Conservation (phyloP, 139 green algal genomes). For the Picochlorum sp. region DNA sequence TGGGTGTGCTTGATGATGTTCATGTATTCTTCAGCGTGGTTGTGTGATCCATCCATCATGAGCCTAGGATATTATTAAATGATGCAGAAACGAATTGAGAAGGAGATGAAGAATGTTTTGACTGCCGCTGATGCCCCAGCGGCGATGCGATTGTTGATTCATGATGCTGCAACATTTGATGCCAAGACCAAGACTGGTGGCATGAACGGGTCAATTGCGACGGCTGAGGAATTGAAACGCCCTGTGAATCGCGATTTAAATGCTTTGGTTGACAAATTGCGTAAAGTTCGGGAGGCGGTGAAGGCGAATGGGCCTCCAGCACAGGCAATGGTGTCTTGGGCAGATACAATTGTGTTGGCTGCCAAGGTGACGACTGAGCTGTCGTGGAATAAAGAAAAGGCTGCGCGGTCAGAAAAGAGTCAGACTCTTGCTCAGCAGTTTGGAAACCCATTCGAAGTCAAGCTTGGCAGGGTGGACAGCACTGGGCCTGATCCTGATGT, state of each 20-base stretch:
- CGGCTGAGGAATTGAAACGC: slow-evolving; percentile 56
- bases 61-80: neutral
- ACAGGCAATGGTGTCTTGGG: slow-evolving; percentile 53
- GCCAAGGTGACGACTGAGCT: slow-evolving; percentile 27
- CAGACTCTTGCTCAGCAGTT: neutral
- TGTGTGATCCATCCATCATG: neutral
- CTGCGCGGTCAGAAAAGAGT: neutral
- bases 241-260: slow-evolving; percentile 62
- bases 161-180: slow-evolving; percentile 70
- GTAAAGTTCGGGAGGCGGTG: slow-evolving; percentile 50
- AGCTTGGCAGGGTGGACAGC: slow-evolving; percentile 56
- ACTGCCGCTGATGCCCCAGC: slow-evolving; percentile 38
- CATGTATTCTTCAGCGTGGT: neutral
- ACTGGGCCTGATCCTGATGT: slow-evolving; percentile 14
- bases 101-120: slow-evolving; percentile 40
- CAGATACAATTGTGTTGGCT: slow-evolving; percentile 45
- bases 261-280: slow-evolving; percentile 41
- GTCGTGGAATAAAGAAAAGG: neutral
- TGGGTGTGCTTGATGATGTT: neutral
- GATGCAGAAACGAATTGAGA: slow-evolving; percentile 9
- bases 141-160: slow-evolving; percentile 49
- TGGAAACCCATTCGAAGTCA: slow-evolving; percentile 12
- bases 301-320: slow-evolving; percentile 33
- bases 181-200: slow-evolving; percentile 54
- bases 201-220: slow-evolving; percentile 62